These are phyloP conservation scores for Galeopsis tetrahit DNA, from an alignment of 257 asterid genomes.

Conservation along the genomic window DNA sequence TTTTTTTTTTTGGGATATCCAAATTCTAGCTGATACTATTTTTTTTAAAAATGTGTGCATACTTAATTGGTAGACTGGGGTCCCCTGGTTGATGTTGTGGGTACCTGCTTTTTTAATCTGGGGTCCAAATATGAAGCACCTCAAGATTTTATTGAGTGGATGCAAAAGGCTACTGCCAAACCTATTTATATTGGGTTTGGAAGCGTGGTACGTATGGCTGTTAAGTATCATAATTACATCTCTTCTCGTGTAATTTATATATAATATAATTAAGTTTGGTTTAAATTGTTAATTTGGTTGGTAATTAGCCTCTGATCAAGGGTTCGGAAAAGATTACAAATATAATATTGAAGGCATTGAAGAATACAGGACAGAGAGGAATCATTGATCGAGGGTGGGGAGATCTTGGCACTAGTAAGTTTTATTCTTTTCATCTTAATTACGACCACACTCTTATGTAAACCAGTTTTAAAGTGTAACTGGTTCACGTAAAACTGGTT, in stretches of 20 bases:
- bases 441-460: too few relatives aligned
- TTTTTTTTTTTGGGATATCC: too few relatives aligned
- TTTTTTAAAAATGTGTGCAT: too few relatives aligned
- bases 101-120: conserved; percentile 77
- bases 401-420: conserved; percentile 83
- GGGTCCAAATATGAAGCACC: conserved; percentile 72
- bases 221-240: too few relatives aligned
- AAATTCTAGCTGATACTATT: too few relatives aligned
- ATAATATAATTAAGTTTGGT: too few relatives aligned
- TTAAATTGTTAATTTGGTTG: too few relatives aligned
- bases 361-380: conserved; percentile 85
- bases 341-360: conserved; percentile 76
- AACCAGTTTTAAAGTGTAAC: too few relatives aligned
- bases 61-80: conserved; percentile 95
- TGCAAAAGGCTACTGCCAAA: conserved; percentile 66
- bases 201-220: conserved; percentile 91
- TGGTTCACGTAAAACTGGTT: too few relatives aligned
- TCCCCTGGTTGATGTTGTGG: conserved; percentile 85
- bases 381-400: conserved; percentile 99
- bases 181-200: conserved; percentile 96
- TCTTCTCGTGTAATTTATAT: too few relatives aligned
- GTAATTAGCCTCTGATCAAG: conserved; percentile 86
- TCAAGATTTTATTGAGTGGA: conserved; percentile 69
- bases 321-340: conserved; percentile 67
- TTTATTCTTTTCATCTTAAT: too few relatives aligned